Evolutionary conservation across 495 filamentous ascomycete genomes (phyloP), one percentile per base, ranked within the genome.

Genomic region (Bathelium albidoporum): DNA sequence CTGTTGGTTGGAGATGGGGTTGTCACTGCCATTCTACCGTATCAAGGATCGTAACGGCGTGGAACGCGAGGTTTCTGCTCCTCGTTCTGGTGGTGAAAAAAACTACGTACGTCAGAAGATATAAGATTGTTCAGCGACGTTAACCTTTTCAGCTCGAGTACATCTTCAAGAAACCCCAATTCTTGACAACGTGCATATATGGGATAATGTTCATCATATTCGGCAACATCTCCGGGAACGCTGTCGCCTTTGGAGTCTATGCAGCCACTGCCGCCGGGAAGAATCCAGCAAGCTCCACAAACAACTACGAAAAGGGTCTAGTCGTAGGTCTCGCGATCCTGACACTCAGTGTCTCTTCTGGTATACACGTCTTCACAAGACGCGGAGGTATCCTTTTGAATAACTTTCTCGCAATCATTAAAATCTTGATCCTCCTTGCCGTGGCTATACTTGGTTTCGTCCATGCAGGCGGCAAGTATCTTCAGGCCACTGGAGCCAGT

Each of bases 201-300:
- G 80, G 71, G 1, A 70, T 81, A 11, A 59, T 70, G 4, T 84
- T 75, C 64, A 77, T 83, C 58, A 64, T 78, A 20, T 55, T 84
- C 1, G 81, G 78, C 36, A 82, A 83, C 63, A 74, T 78, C 11
- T 71, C 80, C 0, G 76, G 75, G 12, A 83, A 83, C 67, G 73
- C 73, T 12, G 67, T 83, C 4, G 64, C 71, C 11, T 79, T 82
- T 66, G 79, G 70, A 18, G 39, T 65, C 18, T 69, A 76, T 61
- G 63, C 78, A 1, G 41, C 79, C 16, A 65, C 70, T 26, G 76
- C 75, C 0, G 66, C 65, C 14, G 67, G 69, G 28, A 29, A 61
- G 16, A 26, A 67, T 16, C 69, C 63, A 1, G 45, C 62, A 1
- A 67, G 16, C 18, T 22, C 20, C 20, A 39, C 70, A 31, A 28